phyloP scores from a whole-genome alignment of 805 yeast genomes.

The Kluyveromyces lactis region DNA sequence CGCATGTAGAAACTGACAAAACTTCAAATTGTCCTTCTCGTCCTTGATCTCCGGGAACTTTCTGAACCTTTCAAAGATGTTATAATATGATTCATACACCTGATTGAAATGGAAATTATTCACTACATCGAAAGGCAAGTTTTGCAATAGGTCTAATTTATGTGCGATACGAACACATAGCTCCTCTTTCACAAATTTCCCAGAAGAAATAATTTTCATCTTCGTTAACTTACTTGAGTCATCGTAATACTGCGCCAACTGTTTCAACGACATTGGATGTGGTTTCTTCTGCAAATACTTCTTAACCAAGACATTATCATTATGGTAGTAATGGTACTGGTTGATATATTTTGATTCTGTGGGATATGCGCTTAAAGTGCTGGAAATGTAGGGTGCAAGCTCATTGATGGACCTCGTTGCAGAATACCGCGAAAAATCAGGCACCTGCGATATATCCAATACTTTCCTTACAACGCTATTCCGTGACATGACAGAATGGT shows the following conservation, averaged over 20 bases:
- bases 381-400: slow-evolving; percentile 30
- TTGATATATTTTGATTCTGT: slow-evolving; percentile 39
- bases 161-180: slow-evolving; percentile 77
- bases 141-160: slow-evolving; percentile 70
- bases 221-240: slow-evolving; percentile 47
- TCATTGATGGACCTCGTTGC: slow-evolving; percentile 26
- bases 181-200: slow-evolving; percentile 82
- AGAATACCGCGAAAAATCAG: slow-evolving; percentile 31
- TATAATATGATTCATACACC: slow-evolving; percentile 83
- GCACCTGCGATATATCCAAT: slow-evolving; percentile 22
- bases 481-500: neutral
- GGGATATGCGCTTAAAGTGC: slow-evolving; percentile 32
- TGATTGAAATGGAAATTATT: slow-evolving; percentile 80
- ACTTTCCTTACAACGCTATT: slow-evolving; percentile 8
- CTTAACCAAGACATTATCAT: slow-evolving; percentile 19
- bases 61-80: slow-evolving; percentile 79
- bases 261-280: slow-evolving; percentile 84
- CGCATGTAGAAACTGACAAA: slow-evolving; percentile 54
- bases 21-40: slow-evolving; percentile 65
- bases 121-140: slow-evolving; percentile 73
- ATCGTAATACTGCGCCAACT: slow-evolving; percentile 83
- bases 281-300: slow-evolving; percentile 44
- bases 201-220: slow-evolving; percentile 72
- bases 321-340: slow-evolving; percentile 78
- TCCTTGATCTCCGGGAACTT: slow-evolving; percentile 59